phyloP scores from a whole-genome alignment of 2,329 filamentous ascomycete genomes.

The Niveomyces coronatus region DNA sequence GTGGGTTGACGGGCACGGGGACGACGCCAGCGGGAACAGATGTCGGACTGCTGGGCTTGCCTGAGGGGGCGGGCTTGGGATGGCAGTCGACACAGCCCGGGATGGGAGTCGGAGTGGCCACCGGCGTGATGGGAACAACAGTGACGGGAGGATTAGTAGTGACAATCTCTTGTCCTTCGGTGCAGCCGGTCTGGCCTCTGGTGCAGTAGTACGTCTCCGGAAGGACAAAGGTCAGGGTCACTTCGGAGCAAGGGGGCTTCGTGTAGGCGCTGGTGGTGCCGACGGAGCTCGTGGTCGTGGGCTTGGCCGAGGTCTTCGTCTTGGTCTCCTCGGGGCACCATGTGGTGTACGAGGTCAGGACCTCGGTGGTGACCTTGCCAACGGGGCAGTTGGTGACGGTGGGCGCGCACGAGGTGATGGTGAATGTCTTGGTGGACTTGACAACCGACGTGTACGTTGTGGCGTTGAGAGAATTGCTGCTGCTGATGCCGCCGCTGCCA shows the following conservation, averaged over 20 bases:
- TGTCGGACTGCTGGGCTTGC: not conserved
- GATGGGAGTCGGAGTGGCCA: slow-evolving; percentile 17
- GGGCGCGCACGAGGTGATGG: slow-evolving; percentile 43
- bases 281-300: slow-evolving; percentile 6
- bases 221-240: slow-evolving; percentile 20
- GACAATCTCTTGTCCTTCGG: slow-evolving; percentile 16
- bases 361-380: slow-evolving; percentile 22
- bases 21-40: slow-evolving; percentile 1
- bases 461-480: slow-evolving; percentile 7
- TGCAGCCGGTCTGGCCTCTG: slow-evolving; percentile 18
- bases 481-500: slow-evolving; percentile 8
- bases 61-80: slow-evolving; percentile 12
- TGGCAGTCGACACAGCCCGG: slow-evolving; percentile 18
- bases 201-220: slow-evolving; percentile 20
- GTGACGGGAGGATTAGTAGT: slow-evolving; percentile 16
- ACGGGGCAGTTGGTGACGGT: slow-evolving; percentile 39
- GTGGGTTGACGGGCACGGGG: slow-evolving; percentile 2
- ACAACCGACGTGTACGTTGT: slow-evolving; percentile 19
- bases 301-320: slow-evolving; percentile 2
- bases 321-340: slow-evolving; percentile 24
- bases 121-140: slow-evolving; percentile 17
- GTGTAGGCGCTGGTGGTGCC: slow-evolving; percentile 9
- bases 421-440: slow-evolving; percentile 34
- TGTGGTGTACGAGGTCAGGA: slow-evolving; percentile 25
- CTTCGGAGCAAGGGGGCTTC: slow-evolving; percentile 14